Evolutionary conservation across 495 filamentous ascomycete genomes (phyloP).

Genomic region (Talaromyces adpressus): DNA sequence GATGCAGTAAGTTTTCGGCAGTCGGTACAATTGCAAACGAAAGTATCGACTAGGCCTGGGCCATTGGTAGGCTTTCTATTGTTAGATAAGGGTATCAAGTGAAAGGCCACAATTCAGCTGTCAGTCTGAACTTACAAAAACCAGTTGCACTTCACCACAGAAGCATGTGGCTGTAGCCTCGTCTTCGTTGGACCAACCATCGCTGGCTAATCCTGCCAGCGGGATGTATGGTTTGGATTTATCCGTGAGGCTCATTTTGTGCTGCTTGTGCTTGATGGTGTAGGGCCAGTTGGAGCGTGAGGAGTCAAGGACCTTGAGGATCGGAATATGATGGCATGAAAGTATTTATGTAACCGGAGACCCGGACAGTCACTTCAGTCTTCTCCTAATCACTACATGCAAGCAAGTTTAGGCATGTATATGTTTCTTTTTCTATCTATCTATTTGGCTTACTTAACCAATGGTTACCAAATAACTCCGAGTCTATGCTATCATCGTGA

Average conservation of each 20-base stretch:
- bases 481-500: too few species aligned
- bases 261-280: not conserved
- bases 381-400: too few species aligned
- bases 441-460: too few species aligned
- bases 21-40: constrained; percentile 51
- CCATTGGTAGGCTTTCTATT: constrained; percentile 27
- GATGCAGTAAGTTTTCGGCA: constrained; percentile 54
- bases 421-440: too few species aligned
- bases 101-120: not conserved
- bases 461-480: too few species aligned
- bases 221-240: constrained; percentile 23
- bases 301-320: not conserved
- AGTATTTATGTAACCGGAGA: not conserved
- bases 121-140: constrained; percentile 29
- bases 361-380: too few species aligned
- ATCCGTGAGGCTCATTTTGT: not conserved
- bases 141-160: constrained; percentile 47
- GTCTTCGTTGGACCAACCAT: constrained; percentile 31
- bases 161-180: constrained; percentile 47
- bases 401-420: too few species aligned
- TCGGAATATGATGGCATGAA: not conserved
- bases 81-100: not conserved
- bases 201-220: constrained; percentile 20
- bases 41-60: constrained; percentile 39
- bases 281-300: not conserved